Base-by-base conservation (phyloP, 176 grass and related monocot species). In the Oryza meridionalis region DNA sequence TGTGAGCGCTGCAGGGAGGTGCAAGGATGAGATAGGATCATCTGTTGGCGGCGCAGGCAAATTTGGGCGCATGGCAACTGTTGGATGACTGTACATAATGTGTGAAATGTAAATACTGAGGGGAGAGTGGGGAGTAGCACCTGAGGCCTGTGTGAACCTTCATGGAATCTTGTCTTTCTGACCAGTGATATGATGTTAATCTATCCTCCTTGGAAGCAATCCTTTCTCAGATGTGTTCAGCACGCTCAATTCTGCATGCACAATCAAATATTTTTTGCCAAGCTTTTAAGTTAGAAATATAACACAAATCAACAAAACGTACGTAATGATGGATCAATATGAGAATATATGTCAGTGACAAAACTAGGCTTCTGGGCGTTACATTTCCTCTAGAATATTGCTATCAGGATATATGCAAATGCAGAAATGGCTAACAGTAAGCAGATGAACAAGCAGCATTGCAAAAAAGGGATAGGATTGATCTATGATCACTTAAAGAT, bases 31-130 rank as follows among this genome's bases (percentile, higher is more conserved):
- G 76, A 85, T 84, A 26, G 82, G 77, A 55, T 45, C 81, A 17
- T 70, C 87, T 55, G 83, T 85, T 67, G 86, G 75, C 10, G 81
- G 81, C 65, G 77, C 84, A 43, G 82, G 92, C 59, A 89, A 92
- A 87, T 84, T 79, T 87, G 89, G 86, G 53, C 88, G 73, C 33
- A 55, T 93, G 64, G 82, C 91, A 69, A 90, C 88, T 26, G 91
- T 91, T 86, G 82, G 90, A 67, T 90, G 87, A 94, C 31, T 97
- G 94, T 96, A 93, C 69, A 93, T 90, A 97, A 53, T 90, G 82
- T 84, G 74, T 86, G 88, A 74, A 78, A 82, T 86, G 88, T 90
- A 90, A 86, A 90, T 90, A 86, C 46, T 77, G 73, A 82, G 64
- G 32, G 82, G n/a, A 50, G 88, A 24, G 73, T 72, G 81, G 67